These are phyloP conservation scores for Forsythia viridissima DNA, from an alignment of 257 asterid species.

Conservation along the genomic window DNA sequence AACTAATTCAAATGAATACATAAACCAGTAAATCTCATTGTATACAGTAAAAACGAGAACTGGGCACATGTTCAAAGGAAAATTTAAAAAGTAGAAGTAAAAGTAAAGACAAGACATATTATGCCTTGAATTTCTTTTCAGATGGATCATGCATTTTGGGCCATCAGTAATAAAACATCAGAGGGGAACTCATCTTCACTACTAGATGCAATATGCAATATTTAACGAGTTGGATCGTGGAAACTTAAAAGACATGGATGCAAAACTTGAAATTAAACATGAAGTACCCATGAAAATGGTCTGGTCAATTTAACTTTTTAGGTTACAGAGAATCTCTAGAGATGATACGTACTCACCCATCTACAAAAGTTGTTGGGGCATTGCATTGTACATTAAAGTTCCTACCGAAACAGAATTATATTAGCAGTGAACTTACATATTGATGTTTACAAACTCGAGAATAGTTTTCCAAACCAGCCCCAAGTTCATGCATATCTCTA, in stretches of 20 bases:
- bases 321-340: neutral
- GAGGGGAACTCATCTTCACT: neutral
- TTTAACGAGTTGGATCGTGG: neutral
- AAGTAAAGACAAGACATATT: neutral
- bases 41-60: neutral
- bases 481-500: neutral
- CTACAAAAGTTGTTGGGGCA: neutral
- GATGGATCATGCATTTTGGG: neutral
- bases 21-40: neutral
- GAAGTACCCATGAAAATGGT: neutral
- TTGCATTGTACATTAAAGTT: neutral
- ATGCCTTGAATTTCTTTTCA: neutral
- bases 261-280: neutral
- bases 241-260: neutral
- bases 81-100: slow-evolving; percentile 13
- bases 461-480: neutral
- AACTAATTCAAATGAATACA: slow-evolving; percentile 4
- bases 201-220: neutral
- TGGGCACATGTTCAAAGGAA: neutral
- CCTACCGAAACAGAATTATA: neutral
- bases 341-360: neutral
- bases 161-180: neutral
- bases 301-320: neutral
- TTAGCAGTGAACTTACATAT: neutral
- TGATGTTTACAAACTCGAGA: neutral